Evolutionary conservation across 192 early-diverging fungal genomes (phyloP), one percentile per base, ranked within the genome.

Genomic region (Umbelopsis vinacea): DNA sequence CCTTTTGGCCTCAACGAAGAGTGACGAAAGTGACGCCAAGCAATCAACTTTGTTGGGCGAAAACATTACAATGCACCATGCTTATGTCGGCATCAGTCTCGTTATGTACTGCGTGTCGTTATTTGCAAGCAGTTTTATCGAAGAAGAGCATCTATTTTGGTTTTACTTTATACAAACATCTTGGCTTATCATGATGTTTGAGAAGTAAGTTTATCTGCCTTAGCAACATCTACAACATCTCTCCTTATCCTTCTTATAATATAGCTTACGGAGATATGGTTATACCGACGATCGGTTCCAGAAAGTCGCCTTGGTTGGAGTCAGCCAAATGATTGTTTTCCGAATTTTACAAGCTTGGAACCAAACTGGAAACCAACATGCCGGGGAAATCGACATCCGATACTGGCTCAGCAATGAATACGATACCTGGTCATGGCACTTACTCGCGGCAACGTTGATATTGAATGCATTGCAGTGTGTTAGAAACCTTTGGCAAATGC

Each of bases 81-180:
- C 8, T 26, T 63, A 63, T 35, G 33, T 63, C 7, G 14, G 26
- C 15, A 37, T 63, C 14, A 33, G 57, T 37, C 2, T 63, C 33
- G 10, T n/a, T 14, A 63, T 63, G 57, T 91, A 91, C 48, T 55
- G 85, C 38, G 15, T 86, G n/a, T 84, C 87, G 0, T 57, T 89
- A 48, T 84, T 83, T 75, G 84, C 91, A 8, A 91, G 88, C 38
- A 92, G 91, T 50, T 85, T 88, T 76, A 85, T 93, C 5, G 92
- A 93, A 74, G 90, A 93, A 55, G 92, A 93, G 73, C 88, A 89
- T 66, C 84, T 87, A 54, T 89, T 87, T 69, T 94, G 90, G 91
- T 89, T 89, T 73, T 92, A 86, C 75, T 88, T 88, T 81, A 76
- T 82, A n/a, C 89, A 90, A 66, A 92, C 89, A 3, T 77, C 86